A percentile compares a stretch with the other conserved stretches of the same genome.
These are phyloP conservation scores for Chytriomyces confervae DNA, from an alignment of 192 early-diverging fungal genomes.

Conservation along the genomic window DNA sequence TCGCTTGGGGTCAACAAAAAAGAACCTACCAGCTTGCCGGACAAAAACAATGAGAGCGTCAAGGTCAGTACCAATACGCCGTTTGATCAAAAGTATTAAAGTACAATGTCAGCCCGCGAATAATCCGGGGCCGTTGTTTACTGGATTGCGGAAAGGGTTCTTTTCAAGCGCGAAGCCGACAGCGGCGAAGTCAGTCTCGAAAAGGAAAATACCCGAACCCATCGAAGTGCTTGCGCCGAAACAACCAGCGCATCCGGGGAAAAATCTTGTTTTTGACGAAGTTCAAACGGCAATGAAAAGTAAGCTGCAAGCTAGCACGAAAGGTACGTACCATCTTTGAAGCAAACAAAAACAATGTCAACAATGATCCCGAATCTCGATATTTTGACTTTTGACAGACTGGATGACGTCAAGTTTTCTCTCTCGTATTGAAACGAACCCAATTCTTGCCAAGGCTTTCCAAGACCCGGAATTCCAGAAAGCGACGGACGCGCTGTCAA, in stretches of 20 bases:
- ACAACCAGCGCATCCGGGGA: background rate
- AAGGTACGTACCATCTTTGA: constrained; percentile 27
- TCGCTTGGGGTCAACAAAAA: background rate
- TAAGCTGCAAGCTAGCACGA: constrained; percentile 34
- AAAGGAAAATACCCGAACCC: background rate
- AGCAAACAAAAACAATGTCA: background rate
- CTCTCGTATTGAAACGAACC: constrained; percentile 36
- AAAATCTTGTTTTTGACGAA: constrained; percentile 39
- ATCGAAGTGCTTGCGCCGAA: constrained; percentile 12
- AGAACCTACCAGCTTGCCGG: background rate
- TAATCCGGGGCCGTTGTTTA: background rate
- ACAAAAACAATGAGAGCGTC: background rate
- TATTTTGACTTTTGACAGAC: constrained; percentile 28
- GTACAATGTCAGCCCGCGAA: background rate
- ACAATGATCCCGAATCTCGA: too few relatives aligned
- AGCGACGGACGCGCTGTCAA: constrained; percentile 37
- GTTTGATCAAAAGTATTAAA: background rate
- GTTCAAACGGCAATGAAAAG: constrained; percentile 49
- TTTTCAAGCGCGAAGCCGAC: constrained; percentile 15
- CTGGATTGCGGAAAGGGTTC: constrained; percentile 32
- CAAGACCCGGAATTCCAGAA: constrained; percentile 46
- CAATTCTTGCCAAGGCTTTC: constrained; percentile 45
- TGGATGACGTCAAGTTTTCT: constrained; percentile 54
- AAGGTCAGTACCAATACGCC: background rate
- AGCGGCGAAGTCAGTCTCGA: background rate